Conservation (phyloP, 306 rosid species). For the Castanea sativa region DNA sequence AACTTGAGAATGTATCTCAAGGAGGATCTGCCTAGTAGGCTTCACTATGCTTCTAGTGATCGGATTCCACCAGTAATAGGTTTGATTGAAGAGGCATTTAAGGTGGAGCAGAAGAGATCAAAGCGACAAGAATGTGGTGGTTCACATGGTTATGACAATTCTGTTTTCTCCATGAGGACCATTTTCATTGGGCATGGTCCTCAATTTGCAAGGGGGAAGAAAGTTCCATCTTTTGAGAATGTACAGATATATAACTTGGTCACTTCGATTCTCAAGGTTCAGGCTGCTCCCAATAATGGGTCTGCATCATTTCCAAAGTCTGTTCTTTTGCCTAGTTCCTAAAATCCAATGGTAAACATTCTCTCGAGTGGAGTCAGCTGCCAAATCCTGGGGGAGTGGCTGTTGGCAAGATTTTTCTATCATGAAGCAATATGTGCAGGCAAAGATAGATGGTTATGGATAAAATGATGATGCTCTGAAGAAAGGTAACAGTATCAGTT, state of each 20-base stretch:
- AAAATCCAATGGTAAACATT: background rate
- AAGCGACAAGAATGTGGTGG: constrained; percentile 81
- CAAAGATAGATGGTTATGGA: background rate
- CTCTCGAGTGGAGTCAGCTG: background rate
- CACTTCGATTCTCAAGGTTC: constrained; percentile 74
- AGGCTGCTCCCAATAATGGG: constrained; percentile 87
- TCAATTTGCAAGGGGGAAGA: constrained; percentile 76
- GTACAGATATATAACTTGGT: constrained; percentile 86
- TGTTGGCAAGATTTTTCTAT: background rate
- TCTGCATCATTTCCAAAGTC: constrained; percentile 61
- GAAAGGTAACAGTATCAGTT: background rate
- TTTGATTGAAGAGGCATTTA: constrained; percentile 73
- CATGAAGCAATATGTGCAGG: background rate
- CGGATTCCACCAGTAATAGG: constrained; percentile 82
- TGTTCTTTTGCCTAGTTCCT: constrained; percentile 58
- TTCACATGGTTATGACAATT: constrained; percentile 91
- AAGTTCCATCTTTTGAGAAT: constrained; percentile 92
- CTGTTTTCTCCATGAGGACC: constrained; percentile 86
- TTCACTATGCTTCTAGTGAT: constrained; percentile 64
- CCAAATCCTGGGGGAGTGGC: background rate
- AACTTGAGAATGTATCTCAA: constrained; percentile 71
- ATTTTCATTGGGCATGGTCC: constrained; percentile 97
- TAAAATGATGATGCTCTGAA: constrained; percentile 4
- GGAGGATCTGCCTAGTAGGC: constrained; percentile 81
- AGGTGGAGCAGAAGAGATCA: constrained; percentile 71